These are phyloP conservation scores for Linderina pennispora DNA, from an alignment of 192 early-diverging fungal genomes.

Conservation along the genomic window DNA sequence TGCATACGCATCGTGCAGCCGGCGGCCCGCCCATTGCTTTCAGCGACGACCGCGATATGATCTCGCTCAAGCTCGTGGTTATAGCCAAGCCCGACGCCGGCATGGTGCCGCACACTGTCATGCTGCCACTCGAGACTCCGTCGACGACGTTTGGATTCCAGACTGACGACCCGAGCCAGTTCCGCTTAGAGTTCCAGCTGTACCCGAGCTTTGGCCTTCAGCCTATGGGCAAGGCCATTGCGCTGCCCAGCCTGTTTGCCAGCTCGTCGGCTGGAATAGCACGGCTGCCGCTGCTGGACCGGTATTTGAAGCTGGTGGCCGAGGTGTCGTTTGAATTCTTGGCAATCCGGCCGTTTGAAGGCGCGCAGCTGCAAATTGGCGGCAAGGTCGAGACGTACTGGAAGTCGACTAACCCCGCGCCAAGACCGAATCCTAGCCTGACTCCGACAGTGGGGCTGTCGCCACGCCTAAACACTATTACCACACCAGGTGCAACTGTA, in stretches of 20 bases:
- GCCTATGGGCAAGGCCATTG: conserved; percentile 81
- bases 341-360: conserved; percentile 82
- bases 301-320: conserved; percentile 86
- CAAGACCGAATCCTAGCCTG: conserved; percentile 12
- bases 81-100: conserved; percentile 83
- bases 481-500: conserved; percentile 5
- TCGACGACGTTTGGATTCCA: conserved; percentile 75
- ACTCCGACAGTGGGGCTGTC: not conserved
- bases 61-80: conserved; percentile 80
- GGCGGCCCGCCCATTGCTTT: conserved; percentile 28
- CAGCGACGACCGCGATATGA: conserved; percentile 32
- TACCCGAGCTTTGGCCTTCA: conserved; percentile 97
- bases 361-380: conserved; percentile 85
- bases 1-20: conserved; percentile 47
- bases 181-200: conserved; percentile 90
- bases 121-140: conserved; percentile 75
- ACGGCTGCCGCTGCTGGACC: conserved; percentile 77
- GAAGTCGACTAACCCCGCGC: conserved; percentile 85
- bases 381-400: conserved; percentile 98
- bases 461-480: not conserved
- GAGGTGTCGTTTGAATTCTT: conserved; percentile 80
- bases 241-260: conserved; percentile 64
- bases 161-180: conserved; percentile 64
- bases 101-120: conserved; percentile 84
- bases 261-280: conserved; percentile 22